Evolutionary conservation across 805 yeast species (phyloP).

Genomic region (Candida krabiensis): DNA sequence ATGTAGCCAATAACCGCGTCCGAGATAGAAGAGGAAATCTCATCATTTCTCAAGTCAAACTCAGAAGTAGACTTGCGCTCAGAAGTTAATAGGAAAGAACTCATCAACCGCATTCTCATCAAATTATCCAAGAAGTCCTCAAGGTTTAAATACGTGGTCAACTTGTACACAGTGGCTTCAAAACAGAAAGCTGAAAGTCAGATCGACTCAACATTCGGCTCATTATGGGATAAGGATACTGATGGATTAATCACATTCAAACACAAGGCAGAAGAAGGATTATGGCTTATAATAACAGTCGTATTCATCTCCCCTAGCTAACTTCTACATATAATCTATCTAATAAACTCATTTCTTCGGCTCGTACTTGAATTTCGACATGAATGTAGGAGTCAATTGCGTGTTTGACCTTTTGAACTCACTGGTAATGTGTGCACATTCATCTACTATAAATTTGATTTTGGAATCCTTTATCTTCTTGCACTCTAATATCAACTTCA

Average conservation of each 20-base stretch:
- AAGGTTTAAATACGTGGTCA: slow-evolving; percentile 55
- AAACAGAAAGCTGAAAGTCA: slow-evolving; percentile 27
- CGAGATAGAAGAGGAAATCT: slow-evolving; percentile 17
- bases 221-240: slow-evolving; percentile 54
- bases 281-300: slow-evolving; percentile 29
- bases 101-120: slow-evolving; percentile 35
- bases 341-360: slow-evolving; percentile 8
- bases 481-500: slow-evolving; percentile 60
- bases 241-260: slow-evolving; percentile 52
- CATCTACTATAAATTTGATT: slow-evolving; percentile 25
- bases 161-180: slow-evolving; percentile 37
- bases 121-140: slow-evolving; percentile 46
- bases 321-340: neutral
- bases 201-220: slow-evolving; percentile 43
- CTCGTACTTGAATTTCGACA: slow-evolving; percentile 17
- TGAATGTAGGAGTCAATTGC: slow-evolving; percentile 16
- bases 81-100: slow-evolving; percentile 16
- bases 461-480: slow-evolving; percentile 34
- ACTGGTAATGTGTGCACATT: slow-evolving; percentile 20
- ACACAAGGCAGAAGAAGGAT: slow-evolving; percentile 21
- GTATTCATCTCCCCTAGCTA: slow-evolving; percentile 29
- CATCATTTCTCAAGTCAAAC: neutral
- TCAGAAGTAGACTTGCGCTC: neutral
- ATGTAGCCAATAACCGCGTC: too few relatives aligned
- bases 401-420: slow-evolving; percentile 9